These are phyloP conservation scores for Achlya hypogyna DNA, from an alignment of 352 stramenopile genomes.

Conservation along the genomic window DNA sequence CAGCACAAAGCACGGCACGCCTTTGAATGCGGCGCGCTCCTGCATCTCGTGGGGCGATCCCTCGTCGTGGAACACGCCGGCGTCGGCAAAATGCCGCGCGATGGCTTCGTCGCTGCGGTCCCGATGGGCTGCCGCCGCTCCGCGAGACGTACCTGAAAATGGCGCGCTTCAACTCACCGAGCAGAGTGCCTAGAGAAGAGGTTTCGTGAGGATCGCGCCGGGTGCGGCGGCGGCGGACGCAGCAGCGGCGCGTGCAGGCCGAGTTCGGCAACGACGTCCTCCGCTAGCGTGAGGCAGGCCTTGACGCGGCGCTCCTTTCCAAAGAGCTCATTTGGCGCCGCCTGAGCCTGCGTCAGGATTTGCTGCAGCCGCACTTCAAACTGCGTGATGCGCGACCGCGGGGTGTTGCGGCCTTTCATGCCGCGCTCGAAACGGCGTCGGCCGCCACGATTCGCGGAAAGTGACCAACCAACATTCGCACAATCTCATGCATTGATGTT, in stretches of 20 bases:
- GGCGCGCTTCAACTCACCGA: background rate
- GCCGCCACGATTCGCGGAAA: background rate
- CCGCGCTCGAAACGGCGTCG: background rate
- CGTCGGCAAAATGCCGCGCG: background rate
- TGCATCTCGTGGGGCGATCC: slow-evolving; percentile 12
- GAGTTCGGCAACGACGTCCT: background rate
- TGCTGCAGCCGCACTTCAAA: background rate
- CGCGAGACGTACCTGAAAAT: slow-evolving; percentile 3
- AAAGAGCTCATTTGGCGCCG: background rate
- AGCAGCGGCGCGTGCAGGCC: background rate
- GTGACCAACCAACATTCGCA: background rate
- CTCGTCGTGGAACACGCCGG: slow-evolving; percentile 8
- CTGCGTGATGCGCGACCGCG: background rate
- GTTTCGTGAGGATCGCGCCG: background rate
- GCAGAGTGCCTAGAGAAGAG: background rate
- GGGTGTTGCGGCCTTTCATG: background rate
- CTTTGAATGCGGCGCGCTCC: background rate
- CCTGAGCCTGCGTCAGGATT: background rate
- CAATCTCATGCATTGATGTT: background rate
- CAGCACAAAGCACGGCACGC: slow-evolving; percentile 16
- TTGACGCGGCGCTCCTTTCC: slow-evolving; percentile 11
- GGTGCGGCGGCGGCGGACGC: no score
- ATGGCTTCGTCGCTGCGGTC: background rate
- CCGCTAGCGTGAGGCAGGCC: background rate
- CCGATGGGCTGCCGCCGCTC: no score